These are phyloP conservation scores for Psilocybe cubensis DNA, from an alignment of 768 basidiomycete species.

Conservation along the genomic window DNA sequence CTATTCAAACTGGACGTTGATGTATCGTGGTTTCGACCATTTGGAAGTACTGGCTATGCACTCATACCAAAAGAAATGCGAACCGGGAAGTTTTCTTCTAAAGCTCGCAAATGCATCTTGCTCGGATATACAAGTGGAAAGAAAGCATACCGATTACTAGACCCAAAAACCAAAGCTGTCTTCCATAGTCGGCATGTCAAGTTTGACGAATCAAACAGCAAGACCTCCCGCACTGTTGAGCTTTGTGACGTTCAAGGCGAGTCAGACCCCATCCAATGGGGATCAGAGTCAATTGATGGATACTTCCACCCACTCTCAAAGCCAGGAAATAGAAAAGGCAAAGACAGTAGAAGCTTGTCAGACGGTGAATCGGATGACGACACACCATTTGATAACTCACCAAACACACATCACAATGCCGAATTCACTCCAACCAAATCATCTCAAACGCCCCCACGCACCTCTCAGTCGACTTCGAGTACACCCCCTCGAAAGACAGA, in stretches of 20 bases:
- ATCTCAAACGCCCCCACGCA: no score
- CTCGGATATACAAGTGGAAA: conserved; percentile 17
- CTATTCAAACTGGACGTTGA: conserved; percentile 13
- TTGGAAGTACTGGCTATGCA: conserved; percentile 19
- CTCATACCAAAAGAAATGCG: conserved; percentile 21
- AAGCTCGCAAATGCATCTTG: conserved; percentile 13
- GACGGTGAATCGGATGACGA: no score
- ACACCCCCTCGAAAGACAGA: conserved; percentile 19
- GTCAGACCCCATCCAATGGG: neutral
- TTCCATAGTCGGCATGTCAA: conserved; percentile 11
- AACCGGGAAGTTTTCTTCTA: conserved; percentile 18
- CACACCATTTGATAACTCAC: no score
- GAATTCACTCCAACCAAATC: no score
- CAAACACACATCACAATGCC: no score
- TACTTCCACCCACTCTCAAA: conserved; percentile 17
- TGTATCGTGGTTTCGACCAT: conserved; percentile 15
- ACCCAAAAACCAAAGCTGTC: neutral
- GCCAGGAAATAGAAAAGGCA: conserved; percentile 32
- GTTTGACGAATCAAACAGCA: conserved; percentile 8
- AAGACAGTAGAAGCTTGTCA: no score
- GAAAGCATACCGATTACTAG: conserved; percentile 14
- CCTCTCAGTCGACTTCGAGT: conserved; percentile 30
- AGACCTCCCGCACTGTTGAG: neutral
- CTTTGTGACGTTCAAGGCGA: conserved; percentile 2
- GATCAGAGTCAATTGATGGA: neutral